Evolutionary conservation across 192 early-diverging fungal species (phyloP).

Genomic region (Endogone sp.): DNA sequence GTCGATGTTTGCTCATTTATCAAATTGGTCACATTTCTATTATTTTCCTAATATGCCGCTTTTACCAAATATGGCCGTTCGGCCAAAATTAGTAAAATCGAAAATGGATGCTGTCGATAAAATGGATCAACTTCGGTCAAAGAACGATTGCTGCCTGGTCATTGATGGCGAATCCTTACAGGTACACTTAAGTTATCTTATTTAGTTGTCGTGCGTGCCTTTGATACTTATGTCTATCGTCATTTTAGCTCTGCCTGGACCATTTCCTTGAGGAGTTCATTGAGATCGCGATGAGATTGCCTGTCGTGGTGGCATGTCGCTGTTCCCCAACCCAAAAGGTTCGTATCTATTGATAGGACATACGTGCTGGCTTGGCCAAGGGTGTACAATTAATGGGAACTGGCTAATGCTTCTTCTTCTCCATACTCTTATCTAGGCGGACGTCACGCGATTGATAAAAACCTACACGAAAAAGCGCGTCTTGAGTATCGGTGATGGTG

Average conservation of each 20-base stretch:
- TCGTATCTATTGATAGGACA: too few species aligned
- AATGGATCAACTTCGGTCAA: conserved; percentile 65
- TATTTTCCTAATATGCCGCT: too few species aligned
- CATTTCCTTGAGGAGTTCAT: conserved; percentile 77
- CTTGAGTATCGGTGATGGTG: conserved; percentile 92
- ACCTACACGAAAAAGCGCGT: conserved; percentile 68
- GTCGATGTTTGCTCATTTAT: background rate
- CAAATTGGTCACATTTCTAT: too few species aligned
- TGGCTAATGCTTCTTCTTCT: background rate
- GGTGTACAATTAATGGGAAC: too few species aligned
- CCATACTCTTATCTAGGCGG: too few species aligned
- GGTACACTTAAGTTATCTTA: too few species aligned
- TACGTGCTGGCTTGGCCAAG: too few species aligned
- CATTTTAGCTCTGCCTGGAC: conserved; percentile 62
- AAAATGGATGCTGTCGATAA: conserved; percentile 58
- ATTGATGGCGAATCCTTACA: conserved; percentile 92
- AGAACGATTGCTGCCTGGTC: conserved; percentile 76
- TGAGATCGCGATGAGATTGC: conserved; percentile 65
- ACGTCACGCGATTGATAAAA: conserved; percentile 80
- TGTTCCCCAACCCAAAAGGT: conserved; percentile 96
- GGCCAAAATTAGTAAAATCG: conserved; percentile 47
- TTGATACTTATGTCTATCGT: background rate
- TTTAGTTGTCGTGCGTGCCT: too few species aligned
- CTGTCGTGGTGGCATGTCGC: conserved; percentile 89
- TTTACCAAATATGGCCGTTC: too few species aligned